phyloP scores from a whole-genome alignment of 768 basidiomycete species.

The Atractiella rhizophila region DNA sequence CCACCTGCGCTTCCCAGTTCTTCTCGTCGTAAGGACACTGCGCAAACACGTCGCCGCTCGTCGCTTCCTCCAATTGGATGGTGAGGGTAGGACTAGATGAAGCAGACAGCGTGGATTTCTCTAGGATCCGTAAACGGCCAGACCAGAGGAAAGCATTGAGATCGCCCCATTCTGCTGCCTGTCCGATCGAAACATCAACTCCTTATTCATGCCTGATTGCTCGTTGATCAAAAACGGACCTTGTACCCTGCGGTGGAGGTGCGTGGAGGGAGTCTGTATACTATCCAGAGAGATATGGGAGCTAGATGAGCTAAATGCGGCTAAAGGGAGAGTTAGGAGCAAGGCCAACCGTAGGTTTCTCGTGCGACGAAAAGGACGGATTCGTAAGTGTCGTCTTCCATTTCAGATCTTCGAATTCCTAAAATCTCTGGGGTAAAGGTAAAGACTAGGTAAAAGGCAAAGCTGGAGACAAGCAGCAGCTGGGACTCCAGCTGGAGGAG shows the following conservation, averaged over 20 bases:
- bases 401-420: no score
- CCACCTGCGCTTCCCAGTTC: conserved; percentile 12
- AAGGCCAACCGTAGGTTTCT: conserved; percentile 6
- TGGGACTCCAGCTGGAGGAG: no score
- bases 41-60: conserved; percentile 14
- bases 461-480: no score
- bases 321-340: not conserved
- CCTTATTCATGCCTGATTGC: no score
- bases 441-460: no score
- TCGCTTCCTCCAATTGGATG: not conserved
- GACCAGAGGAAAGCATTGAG: conserved; percentile 14
- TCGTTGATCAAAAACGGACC: no score
- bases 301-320: not conserved
- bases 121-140: conserved; percentile 5
- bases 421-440: no score
- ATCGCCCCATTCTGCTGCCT: conserved; percentile 9
- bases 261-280: conserved; percentile 13
- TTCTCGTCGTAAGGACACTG: conserved; percentile 11
- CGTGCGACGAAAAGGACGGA: conserved; percentile 9
- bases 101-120: not conserved
- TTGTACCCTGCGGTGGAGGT: conserved; percentile 14
- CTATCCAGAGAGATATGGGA: not conserved
- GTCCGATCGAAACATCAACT: not conserved
- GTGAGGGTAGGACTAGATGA: not conserved
- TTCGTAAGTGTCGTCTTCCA: conserved; percentile 8